These are phyloP conservation scores for Royoungia palumana DNA, from an alignment of 768 basidiomycete species.

Conservation along the genomic window DNA sequence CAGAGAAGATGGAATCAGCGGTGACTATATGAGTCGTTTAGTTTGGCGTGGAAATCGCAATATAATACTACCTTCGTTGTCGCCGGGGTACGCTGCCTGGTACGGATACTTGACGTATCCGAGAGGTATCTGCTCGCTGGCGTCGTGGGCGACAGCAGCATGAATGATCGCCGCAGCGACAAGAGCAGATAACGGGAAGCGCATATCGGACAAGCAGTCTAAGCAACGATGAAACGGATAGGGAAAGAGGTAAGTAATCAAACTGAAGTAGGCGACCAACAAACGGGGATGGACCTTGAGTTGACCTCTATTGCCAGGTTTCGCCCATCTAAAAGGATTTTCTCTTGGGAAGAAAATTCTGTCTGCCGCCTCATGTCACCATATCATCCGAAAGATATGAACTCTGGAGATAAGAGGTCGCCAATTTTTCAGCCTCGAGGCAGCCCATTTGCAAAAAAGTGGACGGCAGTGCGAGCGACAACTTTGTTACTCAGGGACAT, in stretches of 20 bases:
- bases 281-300: not conserved
- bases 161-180: slow-evolving; percentile 25
- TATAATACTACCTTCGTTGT: slow-evolving; percentile 49
- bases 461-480: slow-evolving; percentile 2
- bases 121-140: slow-evolving; percentile 55
- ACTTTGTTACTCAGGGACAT: slow-evolving; percentile 5
- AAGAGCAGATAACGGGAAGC: slow-evolving; percentile 20
- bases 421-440: slow-evolving; percentile 50
- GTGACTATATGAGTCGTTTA: slow-evolving; percentile 44
- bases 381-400: slow-evolving; percentile 15
- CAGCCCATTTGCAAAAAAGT: slow-evolving; percentile 8
- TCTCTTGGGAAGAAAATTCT: slow-evolving; percentile 24
- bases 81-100: slow-evolving; percentile 52
- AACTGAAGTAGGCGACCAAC: not conserved
- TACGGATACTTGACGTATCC: slow-evolving; percentile 67
- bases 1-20: slow-evolving; percentile 76
- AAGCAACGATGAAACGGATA: not conserved
- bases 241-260: not conserved
- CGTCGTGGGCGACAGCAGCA: slow-evolving; percentile 34
- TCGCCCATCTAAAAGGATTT: slow-evolving; percentile 18
- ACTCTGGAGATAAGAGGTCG: slow-evolving; percentile 10
- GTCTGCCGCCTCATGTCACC: slow-evolving; percentile 21
- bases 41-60: not conserved
- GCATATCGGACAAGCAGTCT: slow-evolving; percentile 17
- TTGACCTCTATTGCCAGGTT: not conserved